phyloP scores from a whole-genome alignment of 75 land plant genomes.

The Azolla pinnata region DNA sequence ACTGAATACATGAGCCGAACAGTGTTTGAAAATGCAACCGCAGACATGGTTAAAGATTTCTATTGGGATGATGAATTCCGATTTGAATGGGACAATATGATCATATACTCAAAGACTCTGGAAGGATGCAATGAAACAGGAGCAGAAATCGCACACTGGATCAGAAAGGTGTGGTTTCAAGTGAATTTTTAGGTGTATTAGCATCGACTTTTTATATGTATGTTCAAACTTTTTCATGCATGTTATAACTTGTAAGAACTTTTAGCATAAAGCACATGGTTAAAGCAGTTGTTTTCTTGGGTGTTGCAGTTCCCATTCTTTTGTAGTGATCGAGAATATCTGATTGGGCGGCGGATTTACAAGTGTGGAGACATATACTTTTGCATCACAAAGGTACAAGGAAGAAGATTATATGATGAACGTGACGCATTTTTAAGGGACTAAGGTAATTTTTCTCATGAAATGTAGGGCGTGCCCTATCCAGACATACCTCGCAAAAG shows the following conservation, averaged over 20 bases:
- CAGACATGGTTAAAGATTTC: conserved; percentile 49
- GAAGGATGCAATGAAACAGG: conserved; percentile 42
- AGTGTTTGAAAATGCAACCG: conserved; percentile 50
- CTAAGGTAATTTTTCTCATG: background rate
- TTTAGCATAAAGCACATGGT: background rate
- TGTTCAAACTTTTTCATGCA: no score
- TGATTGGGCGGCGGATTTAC: conserved; percentile 50
- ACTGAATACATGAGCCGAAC: conserved; percentile 49
- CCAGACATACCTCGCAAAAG: conserved; percentile 42
- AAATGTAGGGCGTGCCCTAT: conserved; percentile 67
- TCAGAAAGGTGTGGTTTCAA: conserved; percentile 42
- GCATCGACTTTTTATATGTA: no score
- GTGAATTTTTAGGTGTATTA: no score
- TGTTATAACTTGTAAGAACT: no score
- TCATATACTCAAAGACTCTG: conserved; percentile 25
- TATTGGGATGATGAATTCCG: conserved; percentile 73
- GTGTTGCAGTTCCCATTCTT: conserved; percentile 50
- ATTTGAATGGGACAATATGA: conserved; percentile 55
- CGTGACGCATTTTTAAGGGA: no score
- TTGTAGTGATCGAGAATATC: conserved; percentile 55
- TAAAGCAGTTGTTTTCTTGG: background rate
- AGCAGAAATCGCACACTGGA: conserved; percentile 44
- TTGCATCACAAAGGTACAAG: conserved; percentile 47
- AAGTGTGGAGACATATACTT: conserved; percentile 32
- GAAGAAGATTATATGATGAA: no score